A percentile compares a stretch with the other conserved stretches of the same genome.
Evolutionary conservation across 306 rosid species (phyloP).

Genomic region (Lathyrus oleraceus): DNA sequence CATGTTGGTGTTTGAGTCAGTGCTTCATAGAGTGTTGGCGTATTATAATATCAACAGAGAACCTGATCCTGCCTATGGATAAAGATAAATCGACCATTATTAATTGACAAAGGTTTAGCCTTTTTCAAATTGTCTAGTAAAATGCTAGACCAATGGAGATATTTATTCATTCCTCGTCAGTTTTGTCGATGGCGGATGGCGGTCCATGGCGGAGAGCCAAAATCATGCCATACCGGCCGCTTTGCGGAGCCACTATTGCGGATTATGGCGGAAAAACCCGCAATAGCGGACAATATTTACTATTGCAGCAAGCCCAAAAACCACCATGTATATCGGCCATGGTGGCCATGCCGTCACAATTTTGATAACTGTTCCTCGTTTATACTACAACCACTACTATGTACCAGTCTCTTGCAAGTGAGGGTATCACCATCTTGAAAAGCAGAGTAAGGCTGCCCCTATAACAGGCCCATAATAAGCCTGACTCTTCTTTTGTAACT

Average conservation of each 20-base stretch:
- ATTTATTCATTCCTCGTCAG: too few relatives aligned
- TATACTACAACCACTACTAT: conserved; percentile 10
- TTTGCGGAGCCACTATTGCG: too few relatives aligned
- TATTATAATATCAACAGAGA: conserved; percentile 3
- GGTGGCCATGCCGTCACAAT: too few relatives aligned
- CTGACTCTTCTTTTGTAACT: background rate
- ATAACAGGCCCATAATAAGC: background rate
- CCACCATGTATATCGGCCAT: too few relatives aligned
- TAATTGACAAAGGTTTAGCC: conserved; percentile 17
- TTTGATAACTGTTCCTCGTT: background rate
- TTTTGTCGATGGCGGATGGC: too few relatives aligned
- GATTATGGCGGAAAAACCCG: too few relatives aligned
- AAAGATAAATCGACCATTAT: conserved; percentile 8
- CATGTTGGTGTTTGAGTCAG: too few relatives aligned
- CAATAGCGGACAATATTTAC: too few relatives aligned
- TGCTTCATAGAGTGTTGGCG: background rate
- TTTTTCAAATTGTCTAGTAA: conserved; percentile 6
- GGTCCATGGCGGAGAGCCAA: too few relatives aligned
- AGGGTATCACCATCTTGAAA: background rate
- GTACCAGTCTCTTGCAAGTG: background rate
- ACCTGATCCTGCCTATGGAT: background rate
- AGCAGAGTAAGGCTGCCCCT: background rate
- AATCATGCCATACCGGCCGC: too few relatives aligned
- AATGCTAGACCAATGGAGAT: conserved; percentile 18
- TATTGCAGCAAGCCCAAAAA: too few relatives aligned